Conservation (phyloP, 2,329 filamentous ascomycete species). For the Phyllosticta capitalensis region DNA sequence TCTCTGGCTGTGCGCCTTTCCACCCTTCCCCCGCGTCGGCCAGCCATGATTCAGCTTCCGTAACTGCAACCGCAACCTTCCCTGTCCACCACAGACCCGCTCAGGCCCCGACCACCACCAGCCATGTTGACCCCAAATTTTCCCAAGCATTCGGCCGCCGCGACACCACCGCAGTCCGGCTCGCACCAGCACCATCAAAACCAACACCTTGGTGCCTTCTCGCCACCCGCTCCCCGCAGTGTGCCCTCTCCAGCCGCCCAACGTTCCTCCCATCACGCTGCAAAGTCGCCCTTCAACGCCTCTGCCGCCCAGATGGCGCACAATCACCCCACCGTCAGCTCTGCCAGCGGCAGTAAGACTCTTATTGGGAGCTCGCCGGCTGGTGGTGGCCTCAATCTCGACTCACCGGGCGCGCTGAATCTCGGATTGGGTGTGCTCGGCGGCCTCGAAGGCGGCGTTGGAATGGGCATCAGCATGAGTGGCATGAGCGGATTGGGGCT, state of each 20-base stretch:
- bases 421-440: slow-evolving; percentile 30
- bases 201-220: slow-evolving; percentile 27
- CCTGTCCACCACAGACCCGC: not conserved
- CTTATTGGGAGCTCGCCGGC: slow-evolving; percentile 16
- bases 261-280: slow-evolving; percentile 21
- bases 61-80: not conserved
- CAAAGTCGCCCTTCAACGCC: slow-evolving; percentile 27
- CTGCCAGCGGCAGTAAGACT: slow-evolving; percentile 6
- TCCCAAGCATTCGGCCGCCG: slow-evolving; percentile 5
- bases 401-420: slow-evolving; percentile 25
- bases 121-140: slow-evolving; percentile 8
- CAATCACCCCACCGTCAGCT: slow-evolving; percentile 13
- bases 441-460: slow-evolving; percentile 30
- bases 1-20: not conserved
- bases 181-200: slow-evolving; percentile 17
- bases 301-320: slow-evolving; percentile 7
- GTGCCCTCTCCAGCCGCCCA: slow-evolving; percentile 21
- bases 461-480: slow-evolving; percentile 32
- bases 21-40: not conserved
- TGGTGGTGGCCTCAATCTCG: slow-evolving; percentile 29
- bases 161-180: slow-evolving; percentile 11
- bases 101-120: not conserved
- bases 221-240: slow-evolving; percentile 33
- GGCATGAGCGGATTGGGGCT: slow-evolving; percentile 32
- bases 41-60: not conserved